These are phyloP conservation scores for Camillea tinctor DNA, from an alignment of 2,329 filamentous ascomycete genomes.

Conservation along the genomic window DNA sequence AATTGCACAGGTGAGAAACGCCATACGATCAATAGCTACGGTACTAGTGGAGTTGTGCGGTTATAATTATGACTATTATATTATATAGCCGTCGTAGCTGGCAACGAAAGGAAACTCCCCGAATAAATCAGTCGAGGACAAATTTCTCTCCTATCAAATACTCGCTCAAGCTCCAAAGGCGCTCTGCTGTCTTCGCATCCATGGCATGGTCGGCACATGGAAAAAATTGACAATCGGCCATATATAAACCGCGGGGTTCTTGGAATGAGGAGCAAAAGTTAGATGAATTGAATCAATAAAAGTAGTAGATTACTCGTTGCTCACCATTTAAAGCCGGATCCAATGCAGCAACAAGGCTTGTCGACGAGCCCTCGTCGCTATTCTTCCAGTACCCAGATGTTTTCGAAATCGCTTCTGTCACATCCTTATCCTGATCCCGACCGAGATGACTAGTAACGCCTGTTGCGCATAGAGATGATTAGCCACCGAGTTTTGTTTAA, in stretches of 20 bases:
- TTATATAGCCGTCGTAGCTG: no score
- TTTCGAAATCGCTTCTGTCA: slow-evolving; percentile 27
- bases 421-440: slow-evolving; percentile 35
- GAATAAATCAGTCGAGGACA: slow-evolving; percentile 11
- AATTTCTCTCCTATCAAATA: slow-evolving; percentile 39
- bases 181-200: slow-evolving; percentile 34
- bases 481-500: neutral
- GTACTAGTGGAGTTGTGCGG: no score
- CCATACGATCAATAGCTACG: no score
- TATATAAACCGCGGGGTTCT: slow-evolving; percentile 35
- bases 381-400: slow-evolving; percentile 33
- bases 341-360: slow-evolving; percentile 36
- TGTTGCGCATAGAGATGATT: slow-evolving; percentile 9
- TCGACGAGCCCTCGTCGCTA: slow-evolving; percentile 33
- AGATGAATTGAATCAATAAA: slow-evolving; percentile 1
- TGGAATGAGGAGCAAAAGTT: neutral
- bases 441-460: slow-evolving; percentile 36
- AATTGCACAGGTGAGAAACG: no score
- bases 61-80: no score
- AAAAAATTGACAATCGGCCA: slow-evolving; percentile 39
- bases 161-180: slow-evolving; percentile 43
- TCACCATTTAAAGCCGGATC: slow-evolving; percentile 33
- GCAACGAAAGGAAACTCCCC: neutral
- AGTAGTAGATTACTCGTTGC: neutral
- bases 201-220: slow-evolving; percentile 27